Base-by-base conservation (phyloP, 441 rosid species). In the Euphorbia schlechtendalii region DNA sequence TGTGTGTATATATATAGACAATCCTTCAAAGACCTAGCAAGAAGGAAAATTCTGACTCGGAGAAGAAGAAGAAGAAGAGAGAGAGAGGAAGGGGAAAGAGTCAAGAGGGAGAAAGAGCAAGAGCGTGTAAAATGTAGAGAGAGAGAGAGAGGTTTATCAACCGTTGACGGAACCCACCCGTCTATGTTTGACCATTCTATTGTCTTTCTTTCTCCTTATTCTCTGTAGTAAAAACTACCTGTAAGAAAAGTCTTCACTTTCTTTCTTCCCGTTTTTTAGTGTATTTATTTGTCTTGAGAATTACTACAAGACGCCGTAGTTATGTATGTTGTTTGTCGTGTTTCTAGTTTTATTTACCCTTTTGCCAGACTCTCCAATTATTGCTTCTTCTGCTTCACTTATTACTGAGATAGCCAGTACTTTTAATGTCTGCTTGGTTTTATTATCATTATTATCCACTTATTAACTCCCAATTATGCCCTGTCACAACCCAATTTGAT, bases 101-200 rank as follows among this genome's bases (percentile, higher is more conserved):
- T 41, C 25, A 27, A 27, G 49, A 24, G n/a, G 8, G 25, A 21
- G 15, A 18, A 20, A 17, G 24, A 8, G 49, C 3, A 49, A 49
- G 54, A 49, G 24, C n/a, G 7, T 63, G 52, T 36, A 56, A 46
- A 52, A 62, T 38, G 20, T 5, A 43, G 20, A 48, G 28, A 18
- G 22, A 49, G 11, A 53, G 45, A 40, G 13, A 59, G 54, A 43
- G 73, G 71, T 73, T 76, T 72, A 79, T 74, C 77, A 70, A 77
- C 79, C 81, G 76, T 82, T 80, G 89, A 82, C 80, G 65, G 63
- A 67, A 45, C 69, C 80, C 69, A 74, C 68, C 45, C 69, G 67
- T 76, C 73, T 21, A 69, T 24, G 67, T 68, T 76, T 80, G 84
- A 84, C 83, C 74, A 67, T 76, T 67, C 69, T 66, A 25, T 17